These are phyloP conservation scores for Xenoacremonium recifei DNA, from an alignment of 2,329 filamentous ascomycete genomes.

Conservation along the genomic window DNA sequence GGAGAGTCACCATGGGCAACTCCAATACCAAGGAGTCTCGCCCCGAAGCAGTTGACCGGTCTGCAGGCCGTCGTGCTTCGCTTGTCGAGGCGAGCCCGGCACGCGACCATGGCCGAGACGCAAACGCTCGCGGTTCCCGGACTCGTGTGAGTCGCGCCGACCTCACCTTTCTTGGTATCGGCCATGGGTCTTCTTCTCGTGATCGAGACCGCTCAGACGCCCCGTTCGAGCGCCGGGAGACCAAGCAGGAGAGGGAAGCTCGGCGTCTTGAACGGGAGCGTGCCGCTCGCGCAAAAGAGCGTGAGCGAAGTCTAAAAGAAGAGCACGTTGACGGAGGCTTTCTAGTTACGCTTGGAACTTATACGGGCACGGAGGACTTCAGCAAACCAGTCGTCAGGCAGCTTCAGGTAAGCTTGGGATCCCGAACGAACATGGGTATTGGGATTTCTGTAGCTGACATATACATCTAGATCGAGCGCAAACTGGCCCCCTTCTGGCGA, in stretches of 20 bases:
- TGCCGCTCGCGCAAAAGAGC: conserved; percentile 71
- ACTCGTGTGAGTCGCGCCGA: conserved; percentile 42
- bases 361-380: conserved; percentile 90
- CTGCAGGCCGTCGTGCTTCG: conserved; percentile 9
- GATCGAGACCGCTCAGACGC: conserved; percentile 38
- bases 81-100: conserved; percentile 13
- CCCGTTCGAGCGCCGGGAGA: conserved; percentile 71
- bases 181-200: conserved; percentile 33
- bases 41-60: conserved; percentile 22
- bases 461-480: conserved; percentile 80
- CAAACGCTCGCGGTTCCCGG: too few species aligned
- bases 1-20: conserved; percentile 38
- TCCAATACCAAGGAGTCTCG: conserved; percentile 40
- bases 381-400: conserved; percentile 86
- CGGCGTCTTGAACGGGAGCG: conserved; percentile 82
- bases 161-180: conserved; percentile 45
- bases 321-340: conserved; percentile 94
- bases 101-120: conserved; percentile 20
- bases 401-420: conserved; percentile 77
- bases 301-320: conserved; percentile 85
- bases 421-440: too few species aligned
- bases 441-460: conserved; percentile 11
- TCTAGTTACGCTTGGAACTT: conserved; percentile 90
- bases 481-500: conserved; percentile 92
- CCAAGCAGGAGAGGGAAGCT: conserved; percentile 86